Conservation (phyloP, 345 rosid genomes). For the Eucalyptus leucophloia region DNA sequence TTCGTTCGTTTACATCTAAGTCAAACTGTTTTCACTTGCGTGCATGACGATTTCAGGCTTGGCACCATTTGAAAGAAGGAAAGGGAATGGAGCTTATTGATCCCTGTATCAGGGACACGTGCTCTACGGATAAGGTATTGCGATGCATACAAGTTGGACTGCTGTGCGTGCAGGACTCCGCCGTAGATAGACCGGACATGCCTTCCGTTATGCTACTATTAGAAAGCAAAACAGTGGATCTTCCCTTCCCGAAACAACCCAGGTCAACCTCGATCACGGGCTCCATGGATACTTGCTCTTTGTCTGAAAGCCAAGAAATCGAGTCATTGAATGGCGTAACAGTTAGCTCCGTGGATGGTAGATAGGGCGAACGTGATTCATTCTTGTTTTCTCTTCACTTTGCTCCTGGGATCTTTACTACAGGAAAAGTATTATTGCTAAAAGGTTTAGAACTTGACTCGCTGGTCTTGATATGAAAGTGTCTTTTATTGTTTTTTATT, state of each 20-base stretch:
- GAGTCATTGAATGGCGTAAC: not conserved
- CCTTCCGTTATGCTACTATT: constrained; percentile 46
- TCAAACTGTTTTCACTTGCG: not conserved
- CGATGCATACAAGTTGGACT: constrained; percentile 78
- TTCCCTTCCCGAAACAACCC: constrained; percentile 47
- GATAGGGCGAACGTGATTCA: not conserved
- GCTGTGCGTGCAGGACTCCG: constrained; percentile 76
- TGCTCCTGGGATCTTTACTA: not conserved
- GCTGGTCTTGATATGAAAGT: not conserved
- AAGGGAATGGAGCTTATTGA: constrained; percentile 55
- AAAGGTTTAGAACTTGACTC: not conserved
- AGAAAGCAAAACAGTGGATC: constrained; percentile 45
- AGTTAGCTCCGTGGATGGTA: not conserved
- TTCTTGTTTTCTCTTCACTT: not conserved
- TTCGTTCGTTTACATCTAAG: not conserved
- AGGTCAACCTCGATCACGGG: constrained; percentile 38
- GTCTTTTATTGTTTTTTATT: not conserved
- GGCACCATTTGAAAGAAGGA: constrained; percentile 61
- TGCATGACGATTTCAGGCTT: constrained; percentile 32
- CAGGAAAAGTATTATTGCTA: not conserved
- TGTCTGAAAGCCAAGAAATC: not conserved
- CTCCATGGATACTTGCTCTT: constrained; percentile 16
- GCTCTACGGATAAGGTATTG: constrained; percentile 25
- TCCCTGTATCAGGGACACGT: constrained; percentile 24
- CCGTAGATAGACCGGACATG: constrained; percentile 65